Base-by-base conservation (phyloP, 176 grass and related monocot genomes). In the Coix lacrymajobi region DNA sequence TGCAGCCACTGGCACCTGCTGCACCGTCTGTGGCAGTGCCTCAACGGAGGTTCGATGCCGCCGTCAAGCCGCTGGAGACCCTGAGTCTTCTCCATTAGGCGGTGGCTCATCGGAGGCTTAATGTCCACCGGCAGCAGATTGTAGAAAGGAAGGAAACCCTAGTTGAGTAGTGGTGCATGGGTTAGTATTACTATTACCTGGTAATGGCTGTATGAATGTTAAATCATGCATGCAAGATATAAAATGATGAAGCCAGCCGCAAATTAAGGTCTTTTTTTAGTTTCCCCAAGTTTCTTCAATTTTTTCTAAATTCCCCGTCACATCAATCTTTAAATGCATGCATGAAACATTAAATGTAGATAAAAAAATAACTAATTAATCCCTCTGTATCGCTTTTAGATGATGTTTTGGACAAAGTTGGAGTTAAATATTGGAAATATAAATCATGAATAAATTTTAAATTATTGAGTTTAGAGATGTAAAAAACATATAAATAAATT, bases 31-130 rank as follows among this genome's bases (percentile, higher is more conserved):
- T 5, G 58, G 39, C 65, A 7, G 2, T 62, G 25, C 56, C 80
- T 29, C 67, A 80, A 16, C 85, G 56, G 76, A 87, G 81, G 71
- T 66, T 90, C 1, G 80, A 91, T 7, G 19, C 87, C 1, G 45
- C 89, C 1, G 39, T 87, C 37, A 89, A 92, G 82, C 79, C 93
- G 0, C 77, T 89, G 76, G 89, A 89, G 87, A 99, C 96, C 30
- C 85, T 99, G 68, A 99, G 93, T 85, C 93, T 99, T 66, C 87
- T 99, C 71, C 91, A 96, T 54, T 99, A 91, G 90, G 67, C 6
- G 7, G 30, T 46, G 17, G 24, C 68, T 48, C 45, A 5, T 61
- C 51, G 45, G 9, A 45, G 26, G 30, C 41, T 34, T 28, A 2
- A 20, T 20, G 11, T 33, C 41, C 30, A 81, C 19, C 49, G 62